Conservation (phyloP, 208 protist species). For the Leishmania tropica region DNA sequence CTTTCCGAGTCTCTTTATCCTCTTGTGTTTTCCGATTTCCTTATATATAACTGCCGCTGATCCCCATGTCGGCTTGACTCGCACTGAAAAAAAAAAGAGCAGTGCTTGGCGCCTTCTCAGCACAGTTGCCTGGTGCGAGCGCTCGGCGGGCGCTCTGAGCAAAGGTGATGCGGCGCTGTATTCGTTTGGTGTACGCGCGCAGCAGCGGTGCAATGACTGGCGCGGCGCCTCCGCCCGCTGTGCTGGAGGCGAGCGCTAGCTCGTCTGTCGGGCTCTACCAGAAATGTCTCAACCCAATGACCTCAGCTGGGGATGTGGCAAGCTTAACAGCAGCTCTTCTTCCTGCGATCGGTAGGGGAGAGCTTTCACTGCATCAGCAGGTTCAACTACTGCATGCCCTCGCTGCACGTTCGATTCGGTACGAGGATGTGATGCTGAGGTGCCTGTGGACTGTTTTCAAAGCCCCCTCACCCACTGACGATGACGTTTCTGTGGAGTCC, state of each 20-base stretch:
- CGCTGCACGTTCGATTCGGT: constrained; percentile 46
- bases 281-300: constrained; percentile 15
- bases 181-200: constrained; percentile 1
- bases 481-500: neutral
- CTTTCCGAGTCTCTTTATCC: neutral
- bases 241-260: neutral
- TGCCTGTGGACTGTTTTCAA: constrained; percentile 80
- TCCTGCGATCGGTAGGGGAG: constrained; percentile 15
- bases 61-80: neutral
- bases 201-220: neutral
- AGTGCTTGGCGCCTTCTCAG: neutral
- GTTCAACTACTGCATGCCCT: constrained; percentile 29
- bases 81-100: neutral
- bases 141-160: neutral
- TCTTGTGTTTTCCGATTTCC: neutral
- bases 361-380: constrained; percentile 20
- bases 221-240: neutral
- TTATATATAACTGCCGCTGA: neutral
- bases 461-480: constrained; percentile 12
- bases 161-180: constrained; percentile 10
- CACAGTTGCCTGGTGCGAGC: neutral
- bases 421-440: constrained; percentile 60
- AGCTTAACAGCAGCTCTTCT: constrained; percentile 15
- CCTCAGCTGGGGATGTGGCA: constrained; percentile 19
- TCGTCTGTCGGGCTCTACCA: constrained; percentile 7